Percentiles rank a stretch among this genome's conserved stretches.
These are phyloP conservation scores for Candida maesae DNA, from an alignment of 805 yeast species.

Conservation along the genomic window DNA sequence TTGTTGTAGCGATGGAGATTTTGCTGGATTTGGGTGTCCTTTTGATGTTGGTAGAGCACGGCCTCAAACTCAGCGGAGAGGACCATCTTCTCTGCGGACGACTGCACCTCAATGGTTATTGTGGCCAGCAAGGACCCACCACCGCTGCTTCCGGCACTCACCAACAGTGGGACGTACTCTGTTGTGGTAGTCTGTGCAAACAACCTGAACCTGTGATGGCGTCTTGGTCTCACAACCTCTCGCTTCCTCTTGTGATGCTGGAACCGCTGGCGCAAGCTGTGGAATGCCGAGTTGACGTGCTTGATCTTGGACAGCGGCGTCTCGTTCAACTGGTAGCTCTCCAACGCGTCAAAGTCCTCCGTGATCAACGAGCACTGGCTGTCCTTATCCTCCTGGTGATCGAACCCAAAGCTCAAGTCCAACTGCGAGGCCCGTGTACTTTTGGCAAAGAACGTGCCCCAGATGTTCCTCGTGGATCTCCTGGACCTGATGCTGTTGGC, in stretches of 20 bases:
- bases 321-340: neutral
- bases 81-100: too few relatives aligned
- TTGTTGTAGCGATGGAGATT: neutral
- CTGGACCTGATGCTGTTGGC: neutral
- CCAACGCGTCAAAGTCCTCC: neutral
- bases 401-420: neutral
- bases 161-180: neutral
- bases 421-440: neutral
- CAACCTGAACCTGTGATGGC: neutral
- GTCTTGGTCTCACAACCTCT: neutral
- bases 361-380: neutral
- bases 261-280: neutral
- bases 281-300: neutral
- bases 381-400: neutral
- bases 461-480: neutral
- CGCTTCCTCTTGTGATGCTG: neutral
- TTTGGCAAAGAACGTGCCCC: neutral
- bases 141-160: too few relatives aligned
- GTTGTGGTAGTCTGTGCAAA: neutral
- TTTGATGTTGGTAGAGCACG: too few relatives aligned
- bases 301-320: conserved; percentile 1
- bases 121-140: too few relatives aligned
- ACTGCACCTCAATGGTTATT: too few relatives aligned
- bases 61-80: too few relatives aligned
- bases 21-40: too few relatives aligned